phyloP scores from a whole-genome alignment of 768 basidiomycete genomes.

The Basidioascus undulatus region DNA sequence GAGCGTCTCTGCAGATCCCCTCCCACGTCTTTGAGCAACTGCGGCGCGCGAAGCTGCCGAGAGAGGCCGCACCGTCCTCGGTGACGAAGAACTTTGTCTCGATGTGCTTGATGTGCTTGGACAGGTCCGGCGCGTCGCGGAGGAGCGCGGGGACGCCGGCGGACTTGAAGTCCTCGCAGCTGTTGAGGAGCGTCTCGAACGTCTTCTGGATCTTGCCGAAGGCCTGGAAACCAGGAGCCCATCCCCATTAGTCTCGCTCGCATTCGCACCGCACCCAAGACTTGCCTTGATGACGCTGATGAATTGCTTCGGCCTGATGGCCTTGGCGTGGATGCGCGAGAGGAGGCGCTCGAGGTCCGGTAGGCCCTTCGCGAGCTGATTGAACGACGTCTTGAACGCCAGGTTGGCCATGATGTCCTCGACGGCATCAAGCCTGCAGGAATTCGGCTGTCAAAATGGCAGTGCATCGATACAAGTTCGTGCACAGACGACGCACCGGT shows the following conservation, averaged over 20 bases:
- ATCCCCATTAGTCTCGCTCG: not conserved
- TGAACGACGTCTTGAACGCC: slow-evolving; percentile 52
- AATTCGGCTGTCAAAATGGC: slow-evolving; percentile 2
- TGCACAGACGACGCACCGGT: slow-evolving; percentile 35
- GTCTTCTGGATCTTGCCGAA: slow-evolving; percentile 52
- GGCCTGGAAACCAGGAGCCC: slow-evolving; percentile 24
- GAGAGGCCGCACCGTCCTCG: slow-evolving; percentile 12
- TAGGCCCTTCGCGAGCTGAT: slow-evolving; percentile 46
- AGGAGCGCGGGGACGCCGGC: slow-evolving; percentile 50
- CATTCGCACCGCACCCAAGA: slow-evolving; percentile 1
- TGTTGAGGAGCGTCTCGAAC: slow-evolving; percentile 34
- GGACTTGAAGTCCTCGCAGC: slow-evolving; percentile 49
- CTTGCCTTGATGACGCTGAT: slow-evolving; percentile 50
- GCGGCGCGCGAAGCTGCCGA: too few species aligned
- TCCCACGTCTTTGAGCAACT: not conserved
- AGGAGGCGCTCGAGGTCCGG: slow-evolving; percentile 87
- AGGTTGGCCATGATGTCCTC: slow-evolving; percentile 65
- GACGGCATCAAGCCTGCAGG: slow-evolving; percentile 65
- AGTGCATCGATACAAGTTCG: not conserved
- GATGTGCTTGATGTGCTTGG: slow-evolving; percentile 43
- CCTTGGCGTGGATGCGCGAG: slow-evolving; percentile 82
- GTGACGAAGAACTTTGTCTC: slow-evolving; percentile 36
- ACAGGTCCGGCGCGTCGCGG: slow-evolving; percentile 55
- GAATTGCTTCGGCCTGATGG: slow-evolving; percentile 69
- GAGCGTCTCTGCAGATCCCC: slow-evolving; percentile 38